A percentile compares a stretch with the other conserved stretches of the same genome.
These are phyloP conservation scores for Cystobasidium tubakii DNA, from an alignment of 768 basidiomycete species.

Conservation along the genomic window DNA sequence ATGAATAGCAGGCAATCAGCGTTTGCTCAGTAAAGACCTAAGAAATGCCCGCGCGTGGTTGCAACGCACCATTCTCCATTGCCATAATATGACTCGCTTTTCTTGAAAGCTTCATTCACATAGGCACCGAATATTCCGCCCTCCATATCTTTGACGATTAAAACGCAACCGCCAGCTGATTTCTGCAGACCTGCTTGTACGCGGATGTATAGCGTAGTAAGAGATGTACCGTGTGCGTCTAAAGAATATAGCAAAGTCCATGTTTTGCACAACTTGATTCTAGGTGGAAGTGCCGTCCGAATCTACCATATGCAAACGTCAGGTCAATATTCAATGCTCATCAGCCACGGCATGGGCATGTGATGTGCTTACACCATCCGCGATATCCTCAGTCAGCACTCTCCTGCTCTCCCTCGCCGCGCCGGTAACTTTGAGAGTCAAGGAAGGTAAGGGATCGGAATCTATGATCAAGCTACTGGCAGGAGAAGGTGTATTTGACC, in stretches of 20 bases:
- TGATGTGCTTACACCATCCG: slow-evolving; percentile 29
- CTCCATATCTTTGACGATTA: slow-evolving; percentile 63
- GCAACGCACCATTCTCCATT: slow-evolving; percentile 76
- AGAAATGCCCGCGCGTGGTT: too few relatives aligned
- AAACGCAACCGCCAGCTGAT: slow-evolving; percentile 55
- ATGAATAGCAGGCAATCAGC: too few relatives aligned
- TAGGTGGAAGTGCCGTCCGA: slow-evolving; percentile 65
- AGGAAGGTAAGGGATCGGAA: slow-evolving; percentile 14
- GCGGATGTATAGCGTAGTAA: slow-evolving; percentile 70
- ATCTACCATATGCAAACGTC: slow-evolving; percentile 48
- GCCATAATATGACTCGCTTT: slow-evolving; percentile 66
- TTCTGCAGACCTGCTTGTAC: slow-evolving; percentile 43
- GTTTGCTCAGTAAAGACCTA: too few relatives aligned
- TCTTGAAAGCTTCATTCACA: slow-evolving; percentile 64
- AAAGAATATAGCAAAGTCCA: slow-evolving; percentile 84
- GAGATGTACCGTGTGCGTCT: slow-evolving; percentile 89
- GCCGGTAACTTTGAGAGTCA: background rate
- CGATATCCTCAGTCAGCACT: slow-evolving; percentile 26
- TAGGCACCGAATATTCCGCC: slow-evolving; percentile 73
- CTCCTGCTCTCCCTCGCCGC: background rate
- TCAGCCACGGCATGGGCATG: too few relatives aligned
- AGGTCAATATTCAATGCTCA: too few relatives aligned
- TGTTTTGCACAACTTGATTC: slow-evolving; percentile 61
- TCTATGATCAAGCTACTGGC: slow-evolving; percentile 19
- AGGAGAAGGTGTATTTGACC: background rate